Conservation (phyloP, 306 rosid genomes). For the Quercus glauca region DNA sequence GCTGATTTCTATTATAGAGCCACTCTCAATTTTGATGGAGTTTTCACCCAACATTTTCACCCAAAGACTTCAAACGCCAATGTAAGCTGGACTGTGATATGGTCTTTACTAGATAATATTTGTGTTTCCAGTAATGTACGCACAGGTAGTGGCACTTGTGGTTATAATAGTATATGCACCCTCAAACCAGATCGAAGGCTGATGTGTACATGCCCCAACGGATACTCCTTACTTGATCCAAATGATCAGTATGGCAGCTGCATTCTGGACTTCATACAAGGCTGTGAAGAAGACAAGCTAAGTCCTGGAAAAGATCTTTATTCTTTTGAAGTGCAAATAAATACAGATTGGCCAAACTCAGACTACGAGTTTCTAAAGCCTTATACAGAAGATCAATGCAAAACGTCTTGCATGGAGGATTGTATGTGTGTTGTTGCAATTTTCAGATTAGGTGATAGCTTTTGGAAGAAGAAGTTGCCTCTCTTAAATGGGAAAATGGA, state of each 20-base stretch:
- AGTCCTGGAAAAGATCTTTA: no score
- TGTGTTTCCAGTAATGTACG: background rate
- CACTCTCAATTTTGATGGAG: constrained; percentile 47
- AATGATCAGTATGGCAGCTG: no score
- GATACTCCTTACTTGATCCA: no score
- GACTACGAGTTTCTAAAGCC: constrained; percentile 25
- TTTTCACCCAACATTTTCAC: constrained; percentile 24
- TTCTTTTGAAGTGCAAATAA: no score
- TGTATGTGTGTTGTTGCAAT: constrained; percentile 5
- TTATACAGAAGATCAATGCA: constrained; percentile 17
- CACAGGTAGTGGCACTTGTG: constrained; percentile 22
- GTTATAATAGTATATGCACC: no score
- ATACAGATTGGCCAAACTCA: constrained; percentile 24
- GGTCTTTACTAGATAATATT: constrained; percentile 26
- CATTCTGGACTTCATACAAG: no score
- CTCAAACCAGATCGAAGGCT: no score
- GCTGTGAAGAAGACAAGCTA: no score
- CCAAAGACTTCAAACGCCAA: constrained; percentile 19
- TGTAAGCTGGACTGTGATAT: constrained; percentile 14
- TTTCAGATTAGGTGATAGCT: no score
- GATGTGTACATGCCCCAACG: no score
- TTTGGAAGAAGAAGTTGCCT: no score
- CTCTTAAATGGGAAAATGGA: no score
- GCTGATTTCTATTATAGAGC: constrained; percentile 33
- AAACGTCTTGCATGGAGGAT: constrained; percentile 36